These are phyloP conservation scores for Crithidia expoeki DNA, from an alignment of 208 protist genomes.

Conservation along the genomic window DNA sequence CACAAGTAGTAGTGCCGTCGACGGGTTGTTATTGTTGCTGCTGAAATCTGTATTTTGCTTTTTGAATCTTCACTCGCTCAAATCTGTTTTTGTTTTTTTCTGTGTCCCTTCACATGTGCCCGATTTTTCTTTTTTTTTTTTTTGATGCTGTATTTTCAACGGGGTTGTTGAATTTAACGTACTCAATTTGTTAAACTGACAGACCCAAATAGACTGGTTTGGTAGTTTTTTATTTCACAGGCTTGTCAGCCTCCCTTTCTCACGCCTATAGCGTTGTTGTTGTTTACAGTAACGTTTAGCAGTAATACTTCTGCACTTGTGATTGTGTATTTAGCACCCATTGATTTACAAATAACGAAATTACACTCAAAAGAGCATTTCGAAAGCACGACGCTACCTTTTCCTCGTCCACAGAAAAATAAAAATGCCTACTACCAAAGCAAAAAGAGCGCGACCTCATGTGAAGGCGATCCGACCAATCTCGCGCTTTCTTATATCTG, in stretches of 20 bases:
- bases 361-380: too few species aligned
- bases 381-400: too few species aligned
- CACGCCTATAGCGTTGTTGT: neutral
- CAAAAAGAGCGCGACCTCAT: constrained; percentile 22
- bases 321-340: neutral
- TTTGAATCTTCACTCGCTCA: too few species aligned
- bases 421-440: constrained; percentile 25
- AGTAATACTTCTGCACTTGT: constrained; percentile 1
- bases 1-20: too few species aligned
- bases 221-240: constrained; percentile 4
- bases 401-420: too few species aligned
- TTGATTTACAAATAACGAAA: too few species aligned
- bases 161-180: too few species aligned
- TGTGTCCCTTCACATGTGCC: too few species aligned
- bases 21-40: too few species aligned
- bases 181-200: too few species aligned
- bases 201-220: neutral
- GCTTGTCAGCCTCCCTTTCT: constrained; percentile 54
- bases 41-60: too few species aligned
- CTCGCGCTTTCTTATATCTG: constrained; percentile 42
- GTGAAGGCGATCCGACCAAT: constrained; percentile 25
- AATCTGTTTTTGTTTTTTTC: too few species aligned
- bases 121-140: constrained; percentile 1
- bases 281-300: neutral
- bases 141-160: neutral